Evolutionary conservation across 1,284 basidiomycete genomes (phyloP), one percentile per base, ranked within the genome.

Genomic region (Trichosporon sp.): DNA sequence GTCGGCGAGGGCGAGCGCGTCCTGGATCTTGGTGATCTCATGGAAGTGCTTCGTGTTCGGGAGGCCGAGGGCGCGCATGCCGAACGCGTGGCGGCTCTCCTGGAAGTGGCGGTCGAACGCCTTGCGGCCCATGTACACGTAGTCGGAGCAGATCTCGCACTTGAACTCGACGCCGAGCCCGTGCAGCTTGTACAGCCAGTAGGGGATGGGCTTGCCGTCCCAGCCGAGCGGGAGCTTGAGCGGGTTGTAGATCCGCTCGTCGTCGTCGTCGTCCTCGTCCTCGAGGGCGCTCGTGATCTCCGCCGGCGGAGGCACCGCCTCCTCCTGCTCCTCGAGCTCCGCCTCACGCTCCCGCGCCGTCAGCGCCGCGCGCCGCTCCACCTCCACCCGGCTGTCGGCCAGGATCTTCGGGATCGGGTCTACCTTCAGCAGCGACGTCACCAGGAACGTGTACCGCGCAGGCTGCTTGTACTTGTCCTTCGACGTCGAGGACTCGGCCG

Each of bases 31-130:
- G 23, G 95, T 99, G 73, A 99, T 98, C 82, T 98, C 96, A 77
- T 97, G 93, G 86, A 99, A 99, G 84, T 99, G 97, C 81, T 96
- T 96, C 1, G 95, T 98, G 76, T 98, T 99, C 1, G 97, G 97
- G 73, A 99, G 85, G 18, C 97, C 97, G 32, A 99, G 86, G 3
- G 97, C 96, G 51, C 95, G 90, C 94, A 99, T 98, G 32, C 96
- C 97, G 76, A 98, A 99, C 1, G 96, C 93, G 84, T 99, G 97
- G 67, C 95, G 87, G 44, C 92, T 92, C 86, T 99, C 97, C 87
- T 93, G 83, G 72, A 76, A 79, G 67, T 83, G 82, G 32, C 80
- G 76, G 70, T 83, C 81, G 64, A 82, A 83, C 4, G 79, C 81
- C 66, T 80, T 78, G 53, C 80, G 87, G 74, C 95, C 95, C 90